Percentiles rank a stretch among this genome's conserved stretches.
These are phyloP conservation scores for Paraphaeosphaeria sporulosa DNA, from an alignment of 2,329 filamentous ascomycete genomes.

Conservation along the genomic window DNA sequence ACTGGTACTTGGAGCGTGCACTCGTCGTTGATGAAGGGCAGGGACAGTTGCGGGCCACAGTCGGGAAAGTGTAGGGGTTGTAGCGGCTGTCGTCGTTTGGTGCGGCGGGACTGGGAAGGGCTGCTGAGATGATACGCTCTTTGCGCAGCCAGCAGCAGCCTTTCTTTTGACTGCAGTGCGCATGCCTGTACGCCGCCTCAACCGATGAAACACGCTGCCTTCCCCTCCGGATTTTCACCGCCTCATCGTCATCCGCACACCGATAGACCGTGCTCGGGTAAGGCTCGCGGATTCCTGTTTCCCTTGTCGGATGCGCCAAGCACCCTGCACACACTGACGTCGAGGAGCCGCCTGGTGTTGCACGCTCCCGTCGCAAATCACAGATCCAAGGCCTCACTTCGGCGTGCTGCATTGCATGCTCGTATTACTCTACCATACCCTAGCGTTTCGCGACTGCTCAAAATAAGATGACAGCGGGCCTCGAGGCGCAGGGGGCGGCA, in stretches of 20 bases:
- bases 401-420: slow-evolving; percentile 2
- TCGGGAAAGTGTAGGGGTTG: background rate
- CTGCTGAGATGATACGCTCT: slow-evolving; percentile 7
- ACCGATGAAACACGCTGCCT: slow-evolving; percentile 21
- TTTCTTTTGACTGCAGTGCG: slow-evolving; percentile 11
- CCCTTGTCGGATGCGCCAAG: slow-evolving; percentile 16
- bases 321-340: slow-evolving; percentile 17
- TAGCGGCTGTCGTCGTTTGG: background rate
- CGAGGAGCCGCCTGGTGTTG: slow-evolving; percentile 5
- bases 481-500: slow-evolving; percentile 1
- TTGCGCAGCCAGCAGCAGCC: slow-evolving; percentile 1
- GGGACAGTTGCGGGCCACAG: background rate
- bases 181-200: slow-evolving; percentile 9
- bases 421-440: background rate
- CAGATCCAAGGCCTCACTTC: background rate
- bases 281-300: slow-evolving; percentile 19
- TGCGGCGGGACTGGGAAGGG: slow-evolving; percentile 6
- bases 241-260: slow-evolving; percentile 26
- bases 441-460: slow-evolving; percentile 1
- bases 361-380: background rate
- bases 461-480: background rate
- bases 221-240: slow-evolving; percentile 24
- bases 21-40: background rate
- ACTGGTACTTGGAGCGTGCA: background rate
- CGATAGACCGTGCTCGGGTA: slow-evolving; percentile 14